Conservation (phyloP, 495 filamentous ascomycete genomes). For the Aspergillus hancockii region DNA sequence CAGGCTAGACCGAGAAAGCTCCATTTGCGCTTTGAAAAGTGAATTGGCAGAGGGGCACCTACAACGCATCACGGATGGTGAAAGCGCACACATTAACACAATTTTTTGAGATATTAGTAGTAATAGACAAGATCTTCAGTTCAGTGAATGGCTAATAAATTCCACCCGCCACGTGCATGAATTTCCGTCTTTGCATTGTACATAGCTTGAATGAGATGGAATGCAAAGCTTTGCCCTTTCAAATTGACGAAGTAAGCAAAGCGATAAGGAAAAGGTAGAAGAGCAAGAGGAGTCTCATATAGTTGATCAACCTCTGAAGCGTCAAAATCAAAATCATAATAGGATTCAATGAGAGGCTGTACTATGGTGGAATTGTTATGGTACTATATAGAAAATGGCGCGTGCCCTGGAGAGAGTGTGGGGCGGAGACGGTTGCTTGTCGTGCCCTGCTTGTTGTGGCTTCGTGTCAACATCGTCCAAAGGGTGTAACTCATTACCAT, state of each 20-base stretch:
- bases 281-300: too few relatives aligned
- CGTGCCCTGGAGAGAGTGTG: constrained; percentile 17
- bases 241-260: background rate
- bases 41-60: constrained; percentile 64
- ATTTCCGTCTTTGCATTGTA: background rate
- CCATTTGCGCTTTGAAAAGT: constrained; percentile 57
- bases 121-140: background rate
- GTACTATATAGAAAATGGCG: constrained; percentile 6
- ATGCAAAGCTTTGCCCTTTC: background rate
- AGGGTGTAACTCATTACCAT: background rate
- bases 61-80: constrained; percentile 56
- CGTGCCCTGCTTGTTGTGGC: constrained; percentile 26
- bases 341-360: background rate
- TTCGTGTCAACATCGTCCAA: constrained; percentile 32
- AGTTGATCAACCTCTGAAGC: background rate
- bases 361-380: background rate
- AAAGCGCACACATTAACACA: constrained; percentile 44
- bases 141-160: background rate
- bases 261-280: background rate
- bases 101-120: constrained; percentile 34
- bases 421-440: constrained; percentile 16
- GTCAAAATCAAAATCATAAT: background rate
- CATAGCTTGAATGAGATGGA: background rate
- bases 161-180: background rate
- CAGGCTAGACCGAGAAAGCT: constrained; percentile 56